Conservation (phyloP, 495 filamentous ascomycete species). For the Neurospora sublineolata region DNA sequence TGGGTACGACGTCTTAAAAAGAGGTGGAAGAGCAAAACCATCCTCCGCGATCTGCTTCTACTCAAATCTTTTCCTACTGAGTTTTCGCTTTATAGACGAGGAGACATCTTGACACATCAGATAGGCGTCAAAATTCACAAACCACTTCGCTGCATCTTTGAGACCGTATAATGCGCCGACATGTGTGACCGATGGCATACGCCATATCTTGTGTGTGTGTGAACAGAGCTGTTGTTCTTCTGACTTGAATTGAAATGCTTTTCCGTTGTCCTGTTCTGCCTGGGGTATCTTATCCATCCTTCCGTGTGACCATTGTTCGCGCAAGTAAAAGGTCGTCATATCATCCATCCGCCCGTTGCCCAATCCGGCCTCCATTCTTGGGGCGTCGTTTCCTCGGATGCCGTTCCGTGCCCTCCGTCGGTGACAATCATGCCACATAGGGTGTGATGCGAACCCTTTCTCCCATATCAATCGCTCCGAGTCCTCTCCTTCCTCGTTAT, state of each 20-base stretch:
- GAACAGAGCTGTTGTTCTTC: neutral
- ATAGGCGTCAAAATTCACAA: neutral
- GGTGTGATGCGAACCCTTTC: too few species aligned
- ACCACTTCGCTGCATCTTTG: neutral
- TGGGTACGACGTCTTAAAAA: constrained; percentile 64
- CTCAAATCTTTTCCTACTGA: constrained; percentile 22
- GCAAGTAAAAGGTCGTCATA: neutral
- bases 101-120: constrained; percentile 16
- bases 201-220: too few species aligned
- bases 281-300: neutral
- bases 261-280: neutral
- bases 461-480: too few species aligned
- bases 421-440: too few species aligned
- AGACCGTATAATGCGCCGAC: too few species aligned
- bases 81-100: constrained; percentile 38
- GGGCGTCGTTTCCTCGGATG: neutral
- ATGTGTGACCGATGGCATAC: too few species aligned
- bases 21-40: constrained; percentile 53
- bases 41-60: constrained; percentile 40
- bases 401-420: neutral
- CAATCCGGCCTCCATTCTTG: neutral
- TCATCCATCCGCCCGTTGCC: neutral
- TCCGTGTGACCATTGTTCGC: neutral
- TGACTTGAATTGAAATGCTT: neutral
- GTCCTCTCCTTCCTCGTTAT: too few species aligned